Conservation (phyloP, 2,329 filamentous ascomycete genomes). For the Drechslera avenae region DNA sequence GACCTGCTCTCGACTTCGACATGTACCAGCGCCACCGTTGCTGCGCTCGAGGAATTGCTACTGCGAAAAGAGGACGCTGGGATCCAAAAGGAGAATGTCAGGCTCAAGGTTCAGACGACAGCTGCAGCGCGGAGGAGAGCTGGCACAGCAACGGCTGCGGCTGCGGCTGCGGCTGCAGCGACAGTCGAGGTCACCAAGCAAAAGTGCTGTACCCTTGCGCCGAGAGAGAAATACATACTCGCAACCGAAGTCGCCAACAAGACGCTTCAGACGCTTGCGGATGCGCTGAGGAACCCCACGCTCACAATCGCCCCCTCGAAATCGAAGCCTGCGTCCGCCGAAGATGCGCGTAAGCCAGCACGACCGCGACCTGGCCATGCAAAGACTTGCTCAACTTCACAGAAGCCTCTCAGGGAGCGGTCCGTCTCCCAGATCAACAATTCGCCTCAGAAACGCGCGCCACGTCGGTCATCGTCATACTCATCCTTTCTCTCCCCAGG, state of each 20-base stretch:
- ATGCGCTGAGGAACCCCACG: conserved; percentile 62
- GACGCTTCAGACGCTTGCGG: conserved; percentile 70
- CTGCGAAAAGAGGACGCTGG: conserved; percentile 40
- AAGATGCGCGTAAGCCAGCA: conserved; percentile 30
- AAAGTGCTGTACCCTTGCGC: conserved; percentile 48
- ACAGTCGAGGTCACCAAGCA: conserved; percentile 48
- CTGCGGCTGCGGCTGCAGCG: conserved; percentile 28
- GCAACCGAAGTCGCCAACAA: conserved; percentile 76
- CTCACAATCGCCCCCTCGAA: conserved; percentile 20
- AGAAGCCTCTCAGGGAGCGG: conserved; percentile 66
- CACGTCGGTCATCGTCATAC: conserved; percentile 48
- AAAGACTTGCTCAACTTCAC: conserved; percentile 49
- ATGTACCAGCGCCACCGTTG: conserved; percentile 55
- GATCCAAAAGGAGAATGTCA: conserved; percentile 40
- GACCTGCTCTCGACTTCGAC: conserved; percentile 55
- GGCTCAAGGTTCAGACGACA: conserved; percentile 32
- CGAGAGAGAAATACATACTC: conserved; percentile 67
- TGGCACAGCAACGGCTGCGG: conserved; percentile 36
- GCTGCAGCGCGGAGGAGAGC: conserved; percentile 30
- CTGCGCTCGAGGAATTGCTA: conserved; percentile 55
- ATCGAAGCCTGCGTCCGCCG: conserved; percentile 31
- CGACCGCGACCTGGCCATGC: conserved; percentile 23
- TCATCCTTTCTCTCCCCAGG: conserved; percentile 33
- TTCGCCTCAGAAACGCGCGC: conserved; percentile 51
- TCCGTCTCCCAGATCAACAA: conserved; percentile 65